Percentiles rank a stretch among this genome's conserved stretches.
Conservation (phyloP, 2,329 filamentous ascomycete species). For the Albifimbria verrucaria region DNA sequence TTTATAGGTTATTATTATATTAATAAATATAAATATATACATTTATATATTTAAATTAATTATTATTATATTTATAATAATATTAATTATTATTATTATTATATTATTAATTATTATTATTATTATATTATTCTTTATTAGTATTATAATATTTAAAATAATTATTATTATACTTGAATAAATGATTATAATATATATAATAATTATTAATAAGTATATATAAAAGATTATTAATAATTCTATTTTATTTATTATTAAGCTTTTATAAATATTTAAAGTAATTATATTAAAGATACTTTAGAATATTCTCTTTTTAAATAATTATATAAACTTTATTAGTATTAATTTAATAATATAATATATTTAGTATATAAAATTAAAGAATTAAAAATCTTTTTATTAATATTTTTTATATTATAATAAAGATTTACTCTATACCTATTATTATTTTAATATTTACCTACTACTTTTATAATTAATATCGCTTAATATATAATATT, state of each 20-base stretch:
- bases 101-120: not conserved
- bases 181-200: too few relatives aligned
- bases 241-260: too few relatives aligned
- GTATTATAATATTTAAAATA: not conserved
- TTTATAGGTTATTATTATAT: not conserved
- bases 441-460: too few relatives aligned
- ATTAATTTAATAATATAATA: not conserved
- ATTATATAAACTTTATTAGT: too few relatives aligned
- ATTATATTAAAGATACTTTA: too few relatives aligned
- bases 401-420: not conserved
- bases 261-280: too few relatives aligned
- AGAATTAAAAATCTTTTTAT: not conserved
- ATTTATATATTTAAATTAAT: not conserved
- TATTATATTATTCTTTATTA: too few relatives aligned
- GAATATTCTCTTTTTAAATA: too few relatives aligned
- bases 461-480: too few relatives aligned
- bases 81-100: not conserved
- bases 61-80: not conserved
- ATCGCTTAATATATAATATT: too few relatives aligned
- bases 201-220: not conserved
- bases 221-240: not conserved
- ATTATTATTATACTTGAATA: not conserved
- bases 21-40: not conserved
- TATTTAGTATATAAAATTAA: not conserved
- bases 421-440: not conserved